Percentiles rank a stretch among this genome's conserved stretches.
phyloP scores from a whole-genome alignment of 2,329 filamentous ascomycete species.

The Aureobasidium pullulans region DNA sequence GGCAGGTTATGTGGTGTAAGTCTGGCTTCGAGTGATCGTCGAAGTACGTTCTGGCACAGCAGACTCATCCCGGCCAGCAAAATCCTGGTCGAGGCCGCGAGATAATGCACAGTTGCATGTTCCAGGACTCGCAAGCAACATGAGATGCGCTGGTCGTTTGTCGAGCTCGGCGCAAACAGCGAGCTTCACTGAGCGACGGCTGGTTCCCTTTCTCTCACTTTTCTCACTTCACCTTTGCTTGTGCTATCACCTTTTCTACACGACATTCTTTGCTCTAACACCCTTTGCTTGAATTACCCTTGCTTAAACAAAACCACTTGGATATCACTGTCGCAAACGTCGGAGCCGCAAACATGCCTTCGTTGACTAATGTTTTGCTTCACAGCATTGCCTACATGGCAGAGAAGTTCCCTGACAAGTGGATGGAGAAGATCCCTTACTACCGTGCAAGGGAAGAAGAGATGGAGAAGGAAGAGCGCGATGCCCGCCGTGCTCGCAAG shows the following conservation, averaged over 20 bases:
- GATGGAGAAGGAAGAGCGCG: slow-evolving; percentile 16
- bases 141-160: background rate
- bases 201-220: background rate
- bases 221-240: background rate
- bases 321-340: background rate
- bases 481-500: slow-evolving; percentile 10
- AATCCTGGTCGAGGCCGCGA: background rate
- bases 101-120: background rate
- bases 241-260: background rate
- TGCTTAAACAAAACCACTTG: background rate
- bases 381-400: slow-evolving; percentile 17
- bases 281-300: too few species aligned
- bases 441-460: slow-evolving; percentile 26
- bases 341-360: background rate
- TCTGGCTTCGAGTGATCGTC: background rate
- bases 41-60: background rate
- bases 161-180: slow-evolving; percentile 7
- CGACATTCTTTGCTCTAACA: background rate
- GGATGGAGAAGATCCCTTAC: slow-evolving; percentile 32
- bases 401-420: slow-evolving; percentile 32
- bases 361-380: slow-evolving; percentile 15
- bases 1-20: slow-evolving; percentile 8
- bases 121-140: background rate
- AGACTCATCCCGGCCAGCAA: background rate
- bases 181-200: background rate